A percentile compares a stretch with the other conserved stretches of the same genome.
Conservation (phyloP, 140 eudicot genomes). For the Cichorium intybus region DNA sequence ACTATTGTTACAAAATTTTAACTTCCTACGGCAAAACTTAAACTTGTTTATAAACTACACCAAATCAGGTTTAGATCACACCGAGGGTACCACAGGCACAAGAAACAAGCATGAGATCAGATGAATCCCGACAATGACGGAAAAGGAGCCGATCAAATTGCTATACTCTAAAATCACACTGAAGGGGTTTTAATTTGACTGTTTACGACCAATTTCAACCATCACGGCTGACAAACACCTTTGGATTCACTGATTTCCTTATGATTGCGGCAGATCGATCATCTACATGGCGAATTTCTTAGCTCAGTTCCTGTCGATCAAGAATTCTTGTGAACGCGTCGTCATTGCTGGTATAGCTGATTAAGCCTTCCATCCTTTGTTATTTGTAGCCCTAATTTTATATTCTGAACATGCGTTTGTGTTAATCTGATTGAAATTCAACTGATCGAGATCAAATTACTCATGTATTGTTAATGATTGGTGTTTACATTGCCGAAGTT, state of each 20-base stretch:
- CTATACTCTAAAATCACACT: slow-evolving; percentile 7
- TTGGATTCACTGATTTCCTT: neutral
- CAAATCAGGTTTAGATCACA: slow-evolving; percentile 9
- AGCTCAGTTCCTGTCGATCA: slow-evolving; percentile 91
- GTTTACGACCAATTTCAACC: slow-evolving; percentile 28
- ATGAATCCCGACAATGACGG: slow-evolving; percentile 28
- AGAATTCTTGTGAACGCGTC: slow-evolving; percentile 60
- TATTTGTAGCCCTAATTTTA: slow-evolving; percentile 20
- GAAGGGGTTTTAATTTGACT: slow-evolving; percentile 13
- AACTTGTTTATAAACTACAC: neutral
- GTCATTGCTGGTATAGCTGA: slow-evolving; percentile 70
- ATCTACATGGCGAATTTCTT: slow-evolving; percentile 69
- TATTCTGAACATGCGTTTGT: slow-evolving; percentile 1
- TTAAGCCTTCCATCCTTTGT: neutral
- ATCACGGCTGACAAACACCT: neutral
- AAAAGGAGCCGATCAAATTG: slow-evolving; percentile 26
- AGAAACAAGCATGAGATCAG: slow-evolving; percentile 6
- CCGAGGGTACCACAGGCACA: neutral
- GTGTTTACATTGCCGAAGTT: slow-evolving; percentile 4
- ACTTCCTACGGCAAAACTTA: neutral
- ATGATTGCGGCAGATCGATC: slow-evolving; percentile 43
- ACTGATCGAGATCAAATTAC: slow-evolving; percentile 14
- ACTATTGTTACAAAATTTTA: neutral
- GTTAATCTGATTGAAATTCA: neutral
- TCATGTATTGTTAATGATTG: neutral